Base-by-base conservation (phyloP, 495 filamentous ascomycete species). In the Talaromyces thailandensis region DNA sequence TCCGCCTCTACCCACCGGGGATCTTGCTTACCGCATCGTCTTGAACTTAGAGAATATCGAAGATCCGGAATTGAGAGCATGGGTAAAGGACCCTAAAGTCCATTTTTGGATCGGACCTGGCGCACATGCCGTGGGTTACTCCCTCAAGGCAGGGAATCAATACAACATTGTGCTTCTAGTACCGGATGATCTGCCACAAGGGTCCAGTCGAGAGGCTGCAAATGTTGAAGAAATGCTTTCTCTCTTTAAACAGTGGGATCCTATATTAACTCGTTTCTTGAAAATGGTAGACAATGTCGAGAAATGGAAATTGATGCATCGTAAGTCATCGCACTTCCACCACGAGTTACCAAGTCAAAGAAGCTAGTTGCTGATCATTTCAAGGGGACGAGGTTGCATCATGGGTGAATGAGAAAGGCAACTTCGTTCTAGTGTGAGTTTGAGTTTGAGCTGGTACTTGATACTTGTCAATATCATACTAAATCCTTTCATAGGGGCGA, bases 101-200 rank as follows among this genome's bases (percentile, higher is more conserved):
- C 73, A 85, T 58, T 82, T 86, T 64, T 90, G 87, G 87, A 69
- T 88, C 24, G 88, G 89, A 0, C 86, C 87, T 0, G 76, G 78
- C 14, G 75, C 81, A 8, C 86, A 89, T 70, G 85, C 77, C 4
- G 87, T 89, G 1, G 83, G 80, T 14, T 90, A 90, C 65, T 79
- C 81, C 2, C 62, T 91, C 3, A 75, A 82, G 6, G 82, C 80
- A 2, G 86, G 87, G 0, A 67, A 79, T 26, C 75, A 87, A 71
- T 85, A 84, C 63, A 91, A 91, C 64, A 81, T 91, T 61, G 88
- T 90, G 0, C 70, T 91, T 2, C 66, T 90, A 12, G 83, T 86
- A 21, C 88, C 88, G 1, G 88, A 92, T 66, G 82, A 87, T 65
- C 73, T 91, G 57, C 86, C 86, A 2, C 70, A 70, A 21, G 72